A percentile compares a stretch with the other conserved stretches of the same genome.
These are phyloP conservation scores for Lachnellula cervina DNA, from an alignment of 2,329 filamentous ascomycete genomes.

Conservation along the genomic window DNA sequence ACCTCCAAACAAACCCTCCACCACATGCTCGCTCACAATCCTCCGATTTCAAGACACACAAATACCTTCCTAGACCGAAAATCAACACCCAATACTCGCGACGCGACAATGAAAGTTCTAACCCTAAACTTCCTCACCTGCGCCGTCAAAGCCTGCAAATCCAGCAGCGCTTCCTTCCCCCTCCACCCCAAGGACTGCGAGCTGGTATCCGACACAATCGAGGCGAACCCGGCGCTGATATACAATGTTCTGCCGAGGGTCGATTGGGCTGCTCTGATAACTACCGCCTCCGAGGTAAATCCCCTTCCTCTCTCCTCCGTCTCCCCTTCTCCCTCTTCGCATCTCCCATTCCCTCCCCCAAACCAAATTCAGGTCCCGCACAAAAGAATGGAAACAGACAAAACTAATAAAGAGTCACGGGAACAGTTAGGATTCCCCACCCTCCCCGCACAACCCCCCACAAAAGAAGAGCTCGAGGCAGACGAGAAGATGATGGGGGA, in stretches of 20 bases:
- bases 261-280: constrained; percentile 78
- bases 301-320: not conserved
- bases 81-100: not conserved
- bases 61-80: not conserved
- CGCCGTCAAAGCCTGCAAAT: constrained; percentile 92
- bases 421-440: constrained; percentile 71
- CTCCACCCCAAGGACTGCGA: constrained; percentile 90
- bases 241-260: constrained; percentile 80
- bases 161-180: constrained; percentile 72
- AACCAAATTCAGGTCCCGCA: not conserved
- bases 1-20: not conserved
- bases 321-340: not conserved
- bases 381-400: not conserved
- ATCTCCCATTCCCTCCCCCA: not conserved
- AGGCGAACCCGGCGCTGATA: constrained; percentile 75
- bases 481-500: constrained; percentile 70
- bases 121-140: constrained; percentile 96
- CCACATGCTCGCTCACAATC: not conserved
- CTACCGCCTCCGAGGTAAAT: constrained; percentile 70
- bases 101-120: constrained; percentile 74
- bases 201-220: constrained; percentile 77
- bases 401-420: constrained; percentile 6
- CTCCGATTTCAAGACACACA: not conserved
- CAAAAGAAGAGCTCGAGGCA: constrained; percentile 54
- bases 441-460: constrained; percentile 61